A percentile compares a stretch with the other conserved stretches of the same genome.
Conservation (phyloP, 768 basidiomycete genomes). For the Suillus discolor region DNA sequence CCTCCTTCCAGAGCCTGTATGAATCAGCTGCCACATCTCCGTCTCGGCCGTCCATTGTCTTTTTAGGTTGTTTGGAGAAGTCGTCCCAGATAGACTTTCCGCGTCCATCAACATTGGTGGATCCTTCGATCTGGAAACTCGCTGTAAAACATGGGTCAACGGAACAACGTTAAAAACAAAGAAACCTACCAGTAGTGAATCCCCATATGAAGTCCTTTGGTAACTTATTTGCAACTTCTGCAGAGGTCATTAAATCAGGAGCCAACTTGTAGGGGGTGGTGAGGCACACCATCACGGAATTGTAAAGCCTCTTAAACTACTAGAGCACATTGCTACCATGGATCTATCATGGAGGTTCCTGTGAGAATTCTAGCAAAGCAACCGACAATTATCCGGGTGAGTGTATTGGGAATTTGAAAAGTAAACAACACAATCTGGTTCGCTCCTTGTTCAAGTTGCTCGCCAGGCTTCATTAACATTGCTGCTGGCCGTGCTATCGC, state of each 20-base stretch:
- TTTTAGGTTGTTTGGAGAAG: slow-evolving; percentile 64
- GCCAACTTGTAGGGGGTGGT: slow-evolving; percentile 30
- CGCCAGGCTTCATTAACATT: too few relatives aligned
- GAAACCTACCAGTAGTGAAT: slow-evolving; percentile 59
- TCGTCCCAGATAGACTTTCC: slow-evolving; percentile 78
- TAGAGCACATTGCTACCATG: slow-evolving; percentile 28
- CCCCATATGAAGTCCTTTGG: slow-evolving; percentile 69
- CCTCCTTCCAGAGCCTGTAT: slow-evolving; percentile 68
- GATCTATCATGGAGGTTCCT: slow-evolving; percentile 18
- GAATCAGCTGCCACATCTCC: slow-evolving; percentile 76
- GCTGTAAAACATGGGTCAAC: slow-evolving; percentile 37
- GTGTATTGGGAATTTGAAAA: slow-evolving; percentile 10
- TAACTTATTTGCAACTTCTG: slow-evolving; percentile 40
- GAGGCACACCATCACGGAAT: slow-evolving; percentile 26
- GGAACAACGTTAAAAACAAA: slow-evolving; percentile 1
- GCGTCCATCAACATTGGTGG: slow-evolving; percentile 57
- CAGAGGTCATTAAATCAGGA: slow-evolving; percentile 28
- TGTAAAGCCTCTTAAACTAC: slow-evolving; percentile 41
- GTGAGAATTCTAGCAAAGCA: slow-evolving; percentile 34
- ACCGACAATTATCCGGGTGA: slow-evolving; percentile 54
- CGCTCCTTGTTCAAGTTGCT: neutral
- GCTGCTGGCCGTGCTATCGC: slow-evolving; percentile 49
- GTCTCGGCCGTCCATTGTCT: slow-evolving; percentile 66
- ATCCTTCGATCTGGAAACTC: slow-evolving; percentile 76
- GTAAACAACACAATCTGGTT: neutral